Evolutionary conservation across 2,329 filamentous ascomycete species (phyloP).

Genomic region (Tolypocladium inflatum): DNA sequence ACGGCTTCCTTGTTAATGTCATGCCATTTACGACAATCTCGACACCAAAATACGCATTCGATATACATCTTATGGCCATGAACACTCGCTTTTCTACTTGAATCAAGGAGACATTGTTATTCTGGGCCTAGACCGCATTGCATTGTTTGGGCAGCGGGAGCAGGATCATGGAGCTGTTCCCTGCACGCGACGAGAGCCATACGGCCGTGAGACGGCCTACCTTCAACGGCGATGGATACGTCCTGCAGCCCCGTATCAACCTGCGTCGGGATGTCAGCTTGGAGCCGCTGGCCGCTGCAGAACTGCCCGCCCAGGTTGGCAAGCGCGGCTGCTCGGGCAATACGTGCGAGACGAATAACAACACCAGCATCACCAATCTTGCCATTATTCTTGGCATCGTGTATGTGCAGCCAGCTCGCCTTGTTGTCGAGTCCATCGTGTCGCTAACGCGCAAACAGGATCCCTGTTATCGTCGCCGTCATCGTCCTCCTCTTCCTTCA

Average conservation of each 20-base stretch:
- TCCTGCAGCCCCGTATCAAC: slow-evolving; percentile 17
- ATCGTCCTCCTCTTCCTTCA: slow-evolving; percentile 68
- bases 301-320: not conserved
- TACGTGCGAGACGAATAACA: slow-evolving; percentile 51
- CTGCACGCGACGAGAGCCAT: not conserved
- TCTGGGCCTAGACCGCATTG: not conserved
- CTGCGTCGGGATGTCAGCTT: slow-evolving; percentile 9
- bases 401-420: slow-evolving; percentile 39
- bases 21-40: not conserved
- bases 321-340: slow-evolving; percentile 14
- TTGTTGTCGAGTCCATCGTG: not conserved
- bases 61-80: slow-evolving; percentile 12
- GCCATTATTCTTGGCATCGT: slow-evolving; percentile 60
- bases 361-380: slow-evolving; percentile 45
- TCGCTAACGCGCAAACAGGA: slow-evolving; percentile 37
- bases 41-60: not conserved
- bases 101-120: not conserved
- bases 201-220: slow-evolving; percentile 7
- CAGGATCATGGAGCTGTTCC: slow-evolving; percentile 3
- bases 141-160: not conserved
- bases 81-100: slow-evolving; percentile 9
- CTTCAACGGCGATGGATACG: slow-evolving; percentile 9
- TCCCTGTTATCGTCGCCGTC: slow-evolving; percentile 62
- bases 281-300: slow-evolving; percentile 1
- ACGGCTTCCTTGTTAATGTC: not conserved